A percentile compares a stretch with the other conserved stretches of the same genome.
These are phyloP conservation scores for Limnanthes douglasii DNA, from an alignment of 345 rosid species.

Conservation along the genomic window DNA sequence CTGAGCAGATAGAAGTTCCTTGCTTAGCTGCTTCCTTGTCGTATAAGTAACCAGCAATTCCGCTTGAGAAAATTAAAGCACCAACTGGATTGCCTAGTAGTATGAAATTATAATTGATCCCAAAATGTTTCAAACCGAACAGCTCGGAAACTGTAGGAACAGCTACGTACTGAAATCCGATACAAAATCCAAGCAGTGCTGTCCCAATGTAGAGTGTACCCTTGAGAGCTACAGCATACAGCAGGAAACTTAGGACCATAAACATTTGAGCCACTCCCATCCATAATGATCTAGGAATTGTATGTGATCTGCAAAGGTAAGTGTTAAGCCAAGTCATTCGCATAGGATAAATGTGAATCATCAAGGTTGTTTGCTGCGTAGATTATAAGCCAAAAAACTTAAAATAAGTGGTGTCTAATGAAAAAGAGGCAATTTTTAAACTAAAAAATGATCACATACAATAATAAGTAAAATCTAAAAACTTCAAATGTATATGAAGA, in stretches of 20 bases:
- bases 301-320: conserved; percentile 30
- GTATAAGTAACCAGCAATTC: conserved; percentile 67
- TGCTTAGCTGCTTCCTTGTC: conserved; percentile 82
- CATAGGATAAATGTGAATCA: too few relatives aligned
- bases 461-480: too few relatives aligned
- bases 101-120: conserved; percentile 71
- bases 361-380: too few relatives aligned
- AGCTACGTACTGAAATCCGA: conserved; percentile 48
- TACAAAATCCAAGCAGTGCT: conserved; percentile 56
- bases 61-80: conserved; percentile 75
- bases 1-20: conserved; percentile 59
- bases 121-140: conserved; percentile 78
- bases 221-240: conserved; percentile 37
- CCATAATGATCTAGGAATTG: conserved; percentile 77
- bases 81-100: conserved; percentile 80
- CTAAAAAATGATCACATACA: too few relatives aligned
- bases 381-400: too few relatives aligned
- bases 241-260: conserved; percentile 43
- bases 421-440: too few relatives aligned
- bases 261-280: conserved; percentile 39
- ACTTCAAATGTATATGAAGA: too few relatives aligned
- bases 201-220: conserved; percentile 53
- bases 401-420: too few relatives aligned
- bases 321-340: too few relatives aligned
- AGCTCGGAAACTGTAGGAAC: conserved; percentile 87